Evolutionary conservation across 2,329 filamentous ascomycete species (phyloP).

Genomic region (Colletotrichum truncatum): DNA sequence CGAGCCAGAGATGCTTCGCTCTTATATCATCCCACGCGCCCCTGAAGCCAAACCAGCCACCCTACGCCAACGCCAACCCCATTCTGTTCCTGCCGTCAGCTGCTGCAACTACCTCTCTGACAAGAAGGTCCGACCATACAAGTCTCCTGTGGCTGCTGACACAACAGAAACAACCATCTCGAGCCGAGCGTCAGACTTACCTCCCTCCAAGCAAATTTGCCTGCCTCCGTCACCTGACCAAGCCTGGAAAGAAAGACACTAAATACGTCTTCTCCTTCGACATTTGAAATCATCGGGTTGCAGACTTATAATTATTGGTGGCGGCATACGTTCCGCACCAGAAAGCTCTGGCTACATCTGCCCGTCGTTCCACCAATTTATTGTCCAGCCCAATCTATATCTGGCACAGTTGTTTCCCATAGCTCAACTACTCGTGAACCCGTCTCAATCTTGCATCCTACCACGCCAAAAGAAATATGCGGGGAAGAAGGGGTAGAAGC

Average conservation of each 20-base stretch:
- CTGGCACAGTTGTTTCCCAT: constrained; percentile 20
- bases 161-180: not conserved
- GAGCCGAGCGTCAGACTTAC: not conserved
- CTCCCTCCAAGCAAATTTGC: not conserved
- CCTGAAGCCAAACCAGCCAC: constrained; percentile 24
- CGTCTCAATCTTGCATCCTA: constrained; percentile 19
- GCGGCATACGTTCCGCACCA: not conserved
- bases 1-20: constrained; percentile 8
- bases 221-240: not conserved
- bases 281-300: not conserved
- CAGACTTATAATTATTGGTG: not conserved
- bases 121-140: constrained; percentile 19
- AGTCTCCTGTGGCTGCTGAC: constrained; percentile 4
- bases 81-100: constrained; percentile 23
- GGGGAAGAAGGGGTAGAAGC: constrained; percentile 28
- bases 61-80: constrained; percentile 13
- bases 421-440: constrained; percentile 1
- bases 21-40: constrained; percentile 16
- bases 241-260: no score
- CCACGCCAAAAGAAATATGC: constrained; percentile 22
- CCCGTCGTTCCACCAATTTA: not conserved
- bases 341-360: not conserved
- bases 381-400: constrained; percentile 1
- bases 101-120: constrained; percentile 26
- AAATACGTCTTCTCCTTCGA: not conserved